These are phyloP conservation scores for Coriolopsis trogii DNA, from an alignment of 1,284 basidiomycete species.

Conservation along the genomic window DNA sequence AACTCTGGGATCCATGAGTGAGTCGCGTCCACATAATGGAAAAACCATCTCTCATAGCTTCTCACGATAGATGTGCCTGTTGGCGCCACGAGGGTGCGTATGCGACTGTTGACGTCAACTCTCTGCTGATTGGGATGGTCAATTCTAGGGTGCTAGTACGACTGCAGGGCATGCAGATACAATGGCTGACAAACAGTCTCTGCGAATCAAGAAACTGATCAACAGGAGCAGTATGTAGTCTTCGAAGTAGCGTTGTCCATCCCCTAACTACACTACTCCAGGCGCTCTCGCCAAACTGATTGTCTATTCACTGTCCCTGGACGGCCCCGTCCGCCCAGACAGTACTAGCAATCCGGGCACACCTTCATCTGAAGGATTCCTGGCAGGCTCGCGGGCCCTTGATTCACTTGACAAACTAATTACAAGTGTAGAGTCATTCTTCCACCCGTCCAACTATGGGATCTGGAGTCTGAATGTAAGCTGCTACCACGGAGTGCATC, in stretches of 20 bases:
- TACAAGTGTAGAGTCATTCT: conserved; percentile 92
- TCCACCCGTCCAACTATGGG: conserved; percentile 86
- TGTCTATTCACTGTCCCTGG: conserved; percentile 90
- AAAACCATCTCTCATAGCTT: background rate
- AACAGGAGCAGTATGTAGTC: conserved; percentile 63
- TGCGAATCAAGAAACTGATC: conserved; percentile 80
- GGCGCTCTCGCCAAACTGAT: conserved; percentile 86
- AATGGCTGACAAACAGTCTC: conserved; percentile 61
- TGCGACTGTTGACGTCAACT: background rate
- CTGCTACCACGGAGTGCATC: no score
- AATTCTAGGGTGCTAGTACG: conserved; percentile 56
- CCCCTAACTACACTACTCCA: conserved; percentile 33
- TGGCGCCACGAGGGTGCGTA: conserved; percentile 60
- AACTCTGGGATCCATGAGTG: conserved; percentile 87
- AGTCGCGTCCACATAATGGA: conserved; percentile 34
- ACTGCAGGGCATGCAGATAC: conserved; percentile 73
- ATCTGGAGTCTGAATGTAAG: conserved; percentile 66
- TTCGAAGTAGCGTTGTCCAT: conserved; percentile 4
- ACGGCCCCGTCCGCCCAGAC: conserved; percentile 63
- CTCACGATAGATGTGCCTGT: conserved; percentile 68
- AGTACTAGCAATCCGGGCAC: conserved; percentile 36
- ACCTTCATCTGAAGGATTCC: conserved; percentile 50
- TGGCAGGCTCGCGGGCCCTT: conserved; percentile 89
- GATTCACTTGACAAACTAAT: conserved; percentile 89
- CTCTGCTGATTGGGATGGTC: conserved; percentile 7